phyloP scores from a whole-genome alignment of 2,329 filamentous ascomycete genomes.

The Verticillium longisporum region DNA sequence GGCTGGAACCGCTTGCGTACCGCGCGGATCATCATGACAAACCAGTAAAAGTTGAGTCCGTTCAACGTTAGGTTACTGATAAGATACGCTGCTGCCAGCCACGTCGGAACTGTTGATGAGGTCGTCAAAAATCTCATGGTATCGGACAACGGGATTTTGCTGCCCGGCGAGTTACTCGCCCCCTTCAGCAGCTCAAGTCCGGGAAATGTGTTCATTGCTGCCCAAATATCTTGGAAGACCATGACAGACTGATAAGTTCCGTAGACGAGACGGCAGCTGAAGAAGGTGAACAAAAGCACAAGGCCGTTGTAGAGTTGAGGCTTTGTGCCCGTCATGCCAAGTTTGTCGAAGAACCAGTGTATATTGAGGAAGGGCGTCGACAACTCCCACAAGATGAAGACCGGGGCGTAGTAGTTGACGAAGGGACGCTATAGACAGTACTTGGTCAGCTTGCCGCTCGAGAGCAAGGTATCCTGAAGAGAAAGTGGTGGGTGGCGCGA shows the following conservation, averaged over 20 bases:
- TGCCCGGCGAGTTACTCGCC: constrained; percentile 22
- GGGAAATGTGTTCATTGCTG: constrained; percentile 40
- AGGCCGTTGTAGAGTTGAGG: constrained; percentile 74
- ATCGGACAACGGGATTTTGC: constrained; percentile 12
- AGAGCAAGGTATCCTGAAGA: no score
- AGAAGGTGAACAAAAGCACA: constrained; percentile 65
- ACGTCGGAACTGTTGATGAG: constrained; percentile 52
- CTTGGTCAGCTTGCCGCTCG: not conserved
- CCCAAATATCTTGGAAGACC: constrained; percentile 65
- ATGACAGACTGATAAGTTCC: constrained; percentile 65
- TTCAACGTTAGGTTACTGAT: constrained; percentile 67
- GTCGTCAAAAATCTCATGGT: constrained; percentile 44
- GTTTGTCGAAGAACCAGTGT: constrained; percentile 89
- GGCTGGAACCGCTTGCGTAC: constrained; percentile 63
- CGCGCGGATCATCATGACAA: constrained; percentile 77
- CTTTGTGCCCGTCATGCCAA: constrained; percentile 68
- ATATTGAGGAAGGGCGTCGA: constrained; percentile 81
- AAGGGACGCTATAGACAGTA: constrained; percentile 59
- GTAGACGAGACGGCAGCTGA: constrained; percentile 70
- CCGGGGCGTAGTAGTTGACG: constrained; percentile 73
- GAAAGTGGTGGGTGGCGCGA: constrained; percentile 12
- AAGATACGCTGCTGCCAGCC: constrained; percentile 64
- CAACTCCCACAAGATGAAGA: constrained; percentile 83
- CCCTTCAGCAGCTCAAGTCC: constrained; percentile 10
- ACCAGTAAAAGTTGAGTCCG: constrained; percentile 77